These are phyloP conservation scores for Sarocladium brachiariae DNA, from an alignment of 2,329 filamentous ascomycete species.

Conservation along the genomic window DNA sequence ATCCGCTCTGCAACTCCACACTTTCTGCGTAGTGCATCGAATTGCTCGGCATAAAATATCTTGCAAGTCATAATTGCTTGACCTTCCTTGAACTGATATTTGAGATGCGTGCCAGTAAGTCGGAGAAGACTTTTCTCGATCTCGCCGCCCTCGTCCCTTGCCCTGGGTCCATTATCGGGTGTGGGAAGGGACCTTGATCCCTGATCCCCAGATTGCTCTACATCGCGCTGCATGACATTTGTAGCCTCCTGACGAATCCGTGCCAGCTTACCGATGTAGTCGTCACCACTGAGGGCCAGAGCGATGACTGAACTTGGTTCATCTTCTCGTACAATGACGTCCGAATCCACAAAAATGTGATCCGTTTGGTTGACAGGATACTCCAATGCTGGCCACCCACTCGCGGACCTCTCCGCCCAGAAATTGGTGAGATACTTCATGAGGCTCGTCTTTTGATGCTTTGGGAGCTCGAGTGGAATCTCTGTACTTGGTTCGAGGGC, in stretches of 20 bases:
- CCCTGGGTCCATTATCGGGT: constrained; percentile 31
- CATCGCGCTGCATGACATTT: constrained; percentile 31
- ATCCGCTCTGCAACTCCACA: constrained; percentile 92
- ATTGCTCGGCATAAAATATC: constrained; percentile 97
- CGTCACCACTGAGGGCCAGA: constrained; percentile 78
- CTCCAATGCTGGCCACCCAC: constrained; percentile 85
- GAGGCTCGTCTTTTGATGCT: constrained; percentile 85
- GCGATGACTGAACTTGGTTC: constrained; percentile 96
- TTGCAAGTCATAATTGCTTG: constrained; percentile 96
- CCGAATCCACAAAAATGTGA: constrained; percentile 93
- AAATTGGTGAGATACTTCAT: constrained; percentile 97
- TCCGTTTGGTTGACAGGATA: constrained; percentile 85
- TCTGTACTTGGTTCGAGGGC: constrained; percentile 55
- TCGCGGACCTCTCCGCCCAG: constrained; percentile 95
- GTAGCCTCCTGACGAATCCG: constrained; percentile 52
- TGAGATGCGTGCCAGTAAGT: constrained; percentile 83
- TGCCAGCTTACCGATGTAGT: constrained; percentile 76
- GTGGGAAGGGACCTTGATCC: constrained; percentile 23
- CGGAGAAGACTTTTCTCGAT: constrained; percentile 81
- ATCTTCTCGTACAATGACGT: constrained; percentile 95
- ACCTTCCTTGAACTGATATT: constrained; percentile 91
- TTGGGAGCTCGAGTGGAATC: constrained; percentile 69
- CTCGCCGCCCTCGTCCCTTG: constrained; percentile 32
- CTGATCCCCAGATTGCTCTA: constrained; percentile 22
- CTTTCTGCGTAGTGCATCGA: constrained; percentile 87